Evolutionary conservation across 208 protist species (phyloP).

Genomic region (Phytomonas sp.): DNA sequence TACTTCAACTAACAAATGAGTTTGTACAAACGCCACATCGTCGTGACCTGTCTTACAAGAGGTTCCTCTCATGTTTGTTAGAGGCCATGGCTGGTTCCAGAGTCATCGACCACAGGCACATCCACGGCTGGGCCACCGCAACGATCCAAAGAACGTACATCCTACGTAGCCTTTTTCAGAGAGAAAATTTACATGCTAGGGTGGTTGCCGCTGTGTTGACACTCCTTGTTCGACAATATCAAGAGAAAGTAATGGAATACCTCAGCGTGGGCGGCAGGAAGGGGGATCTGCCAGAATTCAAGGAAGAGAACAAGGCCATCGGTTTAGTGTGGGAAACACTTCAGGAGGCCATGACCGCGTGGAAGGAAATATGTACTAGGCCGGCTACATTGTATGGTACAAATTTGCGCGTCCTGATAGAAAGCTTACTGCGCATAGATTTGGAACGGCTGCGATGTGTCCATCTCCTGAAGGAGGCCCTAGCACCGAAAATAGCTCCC

Average conservation of each 20-base stretch:
- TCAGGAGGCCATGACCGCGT: conserved; percentile 30
- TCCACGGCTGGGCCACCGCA: conserved; percentile 63
- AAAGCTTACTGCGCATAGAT: conserved; percentile 52
- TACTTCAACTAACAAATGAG: conserved; percentile 66
- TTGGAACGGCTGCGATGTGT: conserved; percentile 62
- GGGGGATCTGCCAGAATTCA: conserved; percentile 36
- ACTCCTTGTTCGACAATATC: conserved; percentile 66
- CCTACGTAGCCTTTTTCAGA: conserved; percentile 62
- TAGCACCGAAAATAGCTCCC: not conserved
- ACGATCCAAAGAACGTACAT: conserved; percentile 75
- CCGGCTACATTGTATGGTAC: not conserved
- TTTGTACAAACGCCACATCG: conserved; percentile 49
- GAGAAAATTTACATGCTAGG: conserved; percentile 62
- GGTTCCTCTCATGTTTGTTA: conserved; percentile 54
- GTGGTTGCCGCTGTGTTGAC: conserved; percentile 61
- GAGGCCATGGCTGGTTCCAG: conserved; percentile 66
- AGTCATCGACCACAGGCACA: conserved; percentile 50
- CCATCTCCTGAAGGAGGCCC: conserved; percentile 38
- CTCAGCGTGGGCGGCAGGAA: not conserved
- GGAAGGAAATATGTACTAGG: conserved; percentile 13
- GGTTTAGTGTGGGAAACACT: conserved; percentile 62
- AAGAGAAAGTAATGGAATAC: conserved; percentile 28
- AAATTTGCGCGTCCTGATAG: conserved; percentile 26
- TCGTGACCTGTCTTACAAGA: conserved; percentile 56
- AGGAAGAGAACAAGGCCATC: conserved; percentile 59